Conservation (phyloP, 192 early-diverging fungal species). For the Coemansia aciculifera region DNA sequence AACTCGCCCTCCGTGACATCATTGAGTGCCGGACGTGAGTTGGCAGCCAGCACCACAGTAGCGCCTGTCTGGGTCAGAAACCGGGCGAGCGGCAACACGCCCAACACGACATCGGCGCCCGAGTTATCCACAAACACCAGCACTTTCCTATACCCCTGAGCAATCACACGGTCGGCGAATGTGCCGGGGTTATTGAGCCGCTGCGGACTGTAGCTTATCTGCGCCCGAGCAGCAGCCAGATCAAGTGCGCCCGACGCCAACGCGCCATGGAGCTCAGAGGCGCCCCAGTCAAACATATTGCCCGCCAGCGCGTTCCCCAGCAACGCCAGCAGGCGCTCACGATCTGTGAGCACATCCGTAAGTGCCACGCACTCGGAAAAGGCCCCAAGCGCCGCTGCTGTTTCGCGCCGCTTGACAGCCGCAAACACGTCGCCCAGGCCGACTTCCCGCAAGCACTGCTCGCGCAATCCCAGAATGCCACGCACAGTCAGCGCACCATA, state of each 20-base stretch:
- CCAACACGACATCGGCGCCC: conserved; percentile 78
- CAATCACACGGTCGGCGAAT: conserved; percentile 51
- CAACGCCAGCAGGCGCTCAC: conserved; percentile 44
- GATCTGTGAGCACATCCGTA: conserved; percentile 50
- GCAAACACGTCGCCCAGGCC: conserved; percentile 79
- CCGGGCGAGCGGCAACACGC: conserved; percentile 75
- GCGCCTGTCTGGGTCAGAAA: conserved; percentile 54
- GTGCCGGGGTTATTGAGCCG: conserved; percentile 53
- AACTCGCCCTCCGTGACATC: conserved; percentile 75
- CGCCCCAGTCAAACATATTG: conserved; percentile 88
- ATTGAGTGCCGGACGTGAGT: conserved; percentile 75
- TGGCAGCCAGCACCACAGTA: conserved; percentile 70
- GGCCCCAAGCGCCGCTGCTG: conserved; percentile 59
- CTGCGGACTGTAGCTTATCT: conserved; percentile 33
- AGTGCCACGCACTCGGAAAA: conserved; percentile 53
- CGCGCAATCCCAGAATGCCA: conserved; percentile 70
- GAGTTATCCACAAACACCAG: conserved; percentile 85
- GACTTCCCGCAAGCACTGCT: conserved; percentile 81
- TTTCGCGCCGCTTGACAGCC: conserved; percentile 67
- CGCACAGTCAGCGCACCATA: conserved; percentile 76
- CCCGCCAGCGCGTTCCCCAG: conserved; percentile 73
- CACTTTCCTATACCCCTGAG: conserved; percentile 53
- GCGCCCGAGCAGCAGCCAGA: conserved; percentile 57
- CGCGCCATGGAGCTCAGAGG: conserved; percentile 60
- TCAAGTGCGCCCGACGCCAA: conserved; percentile 61